Conservation (phyloP, 2,329 filamentous ascomycete genomes). For the Fusarium austroafricanum region DNA sequence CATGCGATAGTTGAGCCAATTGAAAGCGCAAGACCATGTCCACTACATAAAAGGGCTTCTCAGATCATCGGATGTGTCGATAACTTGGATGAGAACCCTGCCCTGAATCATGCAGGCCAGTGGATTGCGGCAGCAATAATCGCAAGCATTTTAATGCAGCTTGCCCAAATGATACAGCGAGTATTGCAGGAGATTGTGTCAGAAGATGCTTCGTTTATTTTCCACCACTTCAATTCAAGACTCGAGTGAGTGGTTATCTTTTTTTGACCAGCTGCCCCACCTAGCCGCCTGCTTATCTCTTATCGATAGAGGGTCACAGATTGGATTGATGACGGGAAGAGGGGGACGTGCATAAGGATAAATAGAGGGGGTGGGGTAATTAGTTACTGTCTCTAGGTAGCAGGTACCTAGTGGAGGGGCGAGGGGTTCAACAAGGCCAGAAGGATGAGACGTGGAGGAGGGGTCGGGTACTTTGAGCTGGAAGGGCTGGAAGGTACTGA, state of each 20-base stretch:
- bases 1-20: conserved; percentile 16
- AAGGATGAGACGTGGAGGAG: conserved; percentile 1
- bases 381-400: conserved; percentile 4
- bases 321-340: conserved; percentile 36
- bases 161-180: background rate
- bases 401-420: background rate
- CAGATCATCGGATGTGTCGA: conserved; percentile 28
- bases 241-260: conserved; percentile 9
- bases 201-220: conserved; percentile 2
- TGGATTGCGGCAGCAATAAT: background rate
- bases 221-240: background rate
- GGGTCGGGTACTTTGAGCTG: conserved; percentile 9
- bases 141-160: background rate
- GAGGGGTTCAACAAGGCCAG: conserved; percentile 13
- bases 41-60: conserved; percentile 2
- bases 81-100: conserved; percentile 12
- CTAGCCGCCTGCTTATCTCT: conserved; percentile 11
- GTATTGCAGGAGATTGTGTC: background rate
- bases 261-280: conserved; percentile 6
- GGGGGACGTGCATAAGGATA: conserved; percentile 29
- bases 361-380: conserved; percentile 32
- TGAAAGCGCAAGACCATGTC: background rate
- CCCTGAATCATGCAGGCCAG: conserved; percentile 24
- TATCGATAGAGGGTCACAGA: conserved; percentile 42
- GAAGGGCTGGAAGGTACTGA: background rate